Evolutionary conservation across 169 alveolate genomes (phyloP).

Genomic region (Condylostoma magnum): DNA sequence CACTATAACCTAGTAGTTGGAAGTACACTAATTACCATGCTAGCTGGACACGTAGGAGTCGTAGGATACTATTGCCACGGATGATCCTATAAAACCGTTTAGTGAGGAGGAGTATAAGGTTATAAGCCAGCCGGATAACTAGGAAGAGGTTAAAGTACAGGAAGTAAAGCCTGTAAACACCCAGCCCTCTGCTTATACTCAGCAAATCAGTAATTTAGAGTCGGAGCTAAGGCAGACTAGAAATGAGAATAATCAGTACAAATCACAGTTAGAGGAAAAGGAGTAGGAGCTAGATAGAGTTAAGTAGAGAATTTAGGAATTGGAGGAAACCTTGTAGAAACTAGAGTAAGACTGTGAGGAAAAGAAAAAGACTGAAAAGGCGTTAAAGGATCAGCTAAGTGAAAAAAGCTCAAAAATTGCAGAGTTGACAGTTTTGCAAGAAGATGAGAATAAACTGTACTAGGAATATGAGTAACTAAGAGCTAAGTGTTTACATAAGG

Average conservation of each 20-base stretch:
- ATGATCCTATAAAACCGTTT: constrained; percentile 29
- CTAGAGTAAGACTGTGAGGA: constrained; percentile 25
- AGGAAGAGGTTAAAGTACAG: constrained; percentile 16
- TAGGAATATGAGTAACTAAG: constrained; percentile 25
- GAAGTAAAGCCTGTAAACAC: background rate
- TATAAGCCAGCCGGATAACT: constrained; percentile 3
- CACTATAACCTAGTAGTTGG: constrained; percentile 10
- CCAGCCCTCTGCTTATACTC: constrained; percentile 12
- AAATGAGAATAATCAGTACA: constrained; percentile 24
- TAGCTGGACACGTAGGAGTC: background rate
- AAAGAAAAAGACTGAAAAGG: constrained; percentile 20
- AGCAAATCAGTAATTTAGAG: constrained; percentile 22
- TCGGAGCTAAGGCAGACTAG: constrained; percentile 28
- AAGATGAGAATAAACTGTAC: constrained; percentile 29
- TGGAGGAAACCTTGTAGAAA: constrained; percentile 5
- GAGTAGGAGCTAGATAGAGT: constrained; percentile 22
- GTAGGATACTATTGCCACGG: background rate
- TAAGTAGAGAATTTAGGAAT: constrained; percentile 4
- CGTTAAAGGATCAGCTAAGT: constrained; percentile 18
- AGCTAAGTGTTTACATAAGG: constrained; percentile 22
- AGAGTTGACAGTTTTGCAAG: constrained; percentile 30
- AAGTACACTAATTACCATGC: constrained; percentile 39
- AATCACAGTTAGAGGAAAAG: constrained; percentile 14
- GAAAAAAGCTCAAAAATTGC: constrained; percentile 29
- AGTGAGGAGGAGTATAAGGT: constrained; percentile 23